Percentiles rank a stretch among this genome's conserved stretches.
Evolutionary conservation across 805 yeast genomes (phyloP).

Genomic region (Metschnikowia similis): DNA sequence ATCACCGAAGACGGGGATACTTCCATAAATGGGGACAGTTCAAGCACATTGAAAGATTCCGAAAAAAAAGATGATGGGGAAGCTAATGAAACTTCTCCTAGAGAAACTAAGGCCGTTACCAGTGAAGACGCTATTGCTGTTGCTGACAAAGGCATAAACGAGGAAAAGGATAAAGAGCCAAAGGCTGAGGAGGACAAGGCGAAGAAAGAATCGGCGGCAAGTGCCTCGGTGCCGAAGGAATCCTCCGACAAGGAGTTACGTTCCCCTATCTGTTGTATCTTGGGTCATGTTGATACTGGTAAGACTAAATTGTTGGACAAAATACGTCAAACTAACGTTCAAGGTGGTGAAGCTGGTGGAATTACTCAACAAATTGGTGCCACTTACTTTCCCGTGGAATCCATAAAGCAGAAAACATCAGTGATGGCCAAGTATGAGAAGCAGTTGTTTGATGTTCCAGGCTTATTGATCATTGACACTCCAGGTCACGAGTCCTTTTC

Average conservation of each 20-base stretch:
- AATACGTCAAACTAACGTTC: constrained; percentile 97
- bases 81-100: constrained; percentile 8
- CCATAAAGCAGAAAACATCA: constrained; percentile 85
- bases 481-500: constrained; percentile 99
- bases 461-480: constrained; percentile 92
- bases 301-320: constrained; percentile 95
- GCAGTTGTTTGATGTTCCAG: constrained; percentile 90
- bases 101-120: constrained; percentile 5
- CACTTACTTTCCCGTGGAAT: constrained; percentile 96
- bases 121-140: constrained; percentile 16
- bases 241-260: constrained; percentile 60
- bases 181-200: constrained; percentile 26
- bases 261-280: constrained; percentile 97
- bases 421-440: constrained; percentile 87
- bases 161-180: constrained; percentile 14
- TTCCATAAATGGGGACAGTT: constrained; percentile 23
- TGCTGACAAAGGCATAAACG: constrained; percentile 8
- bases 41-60: constrained; percentile 15
- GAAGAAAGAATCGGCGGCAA: constrained; percentile 22
- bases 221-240: constrained; percentile 10
- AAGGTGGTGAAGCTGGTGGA: constrained; percentile 99
- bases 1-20: constrained; percentile 51
- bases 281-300: constrained; percentile 99
- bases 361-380: constrained; percentile 99
- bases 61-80: constrained; percentile 17